A percentile compares a stretch with the other conserved stretches of the same genome.
phyloP scores from a whole-genome alignment of 129 eudicot genomes.

The Tagetes patula region DNA sequence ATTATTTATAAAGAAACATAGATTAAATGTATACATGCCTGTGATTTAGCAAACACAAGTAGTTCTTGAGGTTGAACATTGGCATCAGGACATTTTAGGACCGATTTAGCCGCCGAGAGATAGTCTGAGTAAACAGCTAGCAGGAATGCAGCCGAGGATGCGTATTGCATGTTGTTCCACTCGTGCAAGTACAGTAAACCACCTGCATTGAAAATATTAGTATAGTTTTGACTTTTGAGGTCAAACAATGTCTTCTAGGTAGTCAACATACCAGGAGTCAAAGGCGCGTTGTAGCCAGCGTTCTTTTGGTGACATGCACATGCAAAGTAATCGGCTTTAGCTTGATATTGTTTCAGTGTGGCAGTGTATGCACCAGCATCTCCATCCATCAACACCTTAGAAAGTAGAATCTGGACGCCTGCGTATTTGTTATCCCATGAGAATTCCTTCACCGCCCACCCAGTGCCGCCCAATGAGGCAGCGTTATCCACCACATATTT shows the following conservation, averaged over 20 bases:
- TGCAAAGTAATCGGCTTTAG: constrained; percentile 80
- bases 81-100: constrained; percentile 64
- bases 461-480: constrained; percentile 78
- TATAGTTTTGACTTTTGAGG: constrained; percentile 14
- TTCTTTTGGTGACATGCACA: constrained; percentile 91
- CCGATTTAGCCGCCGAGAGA: constrained; percentile 45
- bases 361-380: constrained; percentile 59
- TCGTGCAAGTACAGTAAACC: constrained; percentile 72
- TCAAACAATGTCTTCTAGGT: constrained; percentile 11
- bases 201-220: constrained; percentile 37
- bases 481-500: constrained; percentile 64
- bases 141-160: constrained; percentile 82
- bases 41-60: constrained; percentile 74
- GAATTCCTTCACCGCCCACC: constrained; percentile 74
- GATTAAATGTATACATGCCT: constrained; percentile 43
- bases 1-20: neutral
- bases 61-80: constrained; percentile 65
- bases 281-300: constrained; percentile 69
- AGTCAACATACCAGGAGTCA: constrained; percentile 77
- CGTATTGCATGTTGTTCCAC: constrained; percentile 94
- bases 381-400: constrained; percentile 86
- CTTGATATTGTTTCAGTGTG: constrained; percentile 63
- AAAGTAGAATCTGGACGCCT: constrained; percentile 65
- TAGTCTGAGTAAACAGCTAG: constrained; percentile 84
- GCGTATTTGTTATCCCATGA: constrained; percentile 80